Conservation (phyloP, 306 rosid genomes). For the Glycine tomentella region DNA sequence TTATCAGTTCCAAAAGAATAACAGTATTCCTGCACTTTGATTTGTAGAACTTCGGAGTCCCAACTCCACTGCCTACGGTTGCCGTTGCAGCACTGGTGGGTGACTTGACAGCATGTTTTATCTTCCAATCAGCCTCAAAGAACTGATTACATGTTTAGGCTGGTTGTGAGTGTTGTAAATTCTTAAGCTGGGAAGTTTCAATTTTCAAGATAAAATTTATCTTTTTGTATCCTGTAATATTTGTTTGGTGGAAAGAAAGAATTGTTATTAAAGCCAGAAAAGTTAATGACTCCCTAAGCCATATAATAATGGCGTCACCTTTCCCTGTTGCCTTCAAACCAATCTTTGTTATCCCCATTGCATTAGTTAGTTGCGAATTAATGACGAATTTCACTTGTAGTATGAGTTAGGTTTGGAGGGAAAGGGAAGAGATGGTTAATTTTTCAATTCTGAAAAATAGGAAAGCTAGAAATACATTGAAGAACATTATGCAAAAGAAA, state of each 20-base stretch:
- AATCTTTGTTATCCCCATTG: not conserved
- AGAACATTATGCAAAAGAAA: too few species aligned
- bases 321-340: conserved; percentile 22
- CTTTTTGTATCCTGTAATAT: too few species aligned
- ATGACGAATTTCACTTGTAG: not conserved
- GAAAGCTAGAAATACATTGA: not conserved
- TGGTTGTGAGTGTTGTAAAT: conserved; percentile 34
- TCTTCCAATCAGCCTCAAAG: conserved; percentile 90
- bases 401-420: not conserved
- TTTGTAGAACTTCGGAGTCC: conserved; percentile 82
- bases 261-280: conserved; percentile 10
- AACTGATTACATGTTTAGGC: conserved; percentile 49
- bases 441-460: not conserved
- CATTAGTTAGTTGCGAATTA: not conserved
- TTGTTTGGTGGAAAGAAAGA: not conserved
- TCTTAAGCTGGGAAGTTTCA: conserved; percentile 34
- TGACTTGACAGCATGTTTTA: conserved; percentile 76
- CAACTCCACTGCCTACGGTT: conserved; percentile 72
- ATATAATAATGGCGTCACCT: conserved; percentile 16
- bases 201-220: conserved; percentile 38
- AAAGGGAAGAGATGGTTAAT: not conserved
- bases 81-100: conserved; percentile 86
- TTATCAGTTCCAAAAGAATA: too few species aligned
- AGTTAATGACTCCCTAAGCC: conserved; percentile 29
- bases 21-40: too few species aligned